These are phyloP conservation scores for Clitopilus passeckerianus DNA, from an alignment of 768 basidiomycete genomes.

Conservation along the genomic window DNA sequence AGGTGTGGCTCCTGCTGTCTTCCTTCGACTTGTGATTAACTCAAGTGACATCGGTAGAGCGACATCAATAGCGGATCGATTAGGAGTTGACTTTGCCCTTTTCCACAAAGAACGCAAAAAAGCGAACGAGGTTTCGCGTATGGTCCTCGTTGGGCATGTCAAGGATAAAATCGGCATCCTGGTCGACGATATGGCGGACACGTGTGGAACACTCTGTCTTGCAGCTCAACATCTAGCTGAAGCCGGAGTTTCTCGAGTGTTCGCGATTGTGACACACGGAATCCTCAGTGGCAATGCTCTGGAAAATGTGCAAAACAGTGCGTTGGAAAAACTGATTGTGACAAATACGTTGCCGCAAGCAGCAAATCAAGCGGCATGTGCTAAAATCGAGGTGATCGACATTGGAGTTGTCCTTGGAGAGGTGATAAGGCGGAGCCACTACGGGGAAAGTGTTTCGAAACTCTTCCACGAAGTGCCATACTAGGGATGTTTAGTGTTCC, in stretches of 20 bases:
- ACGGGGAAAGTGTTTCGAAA: slow-evolving; percentile 92
- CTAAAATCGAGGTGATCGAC: slow-evolving; percentile 90
- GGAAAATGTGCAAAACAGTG: slow-evolving; percentile 62
- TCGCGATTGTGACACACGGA: slow-evolving; percentile 95
- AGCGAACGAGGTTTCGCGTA: slow-evolving; percentile 90
- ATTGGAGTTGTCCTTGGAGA: slow-evolving; percentile 93
- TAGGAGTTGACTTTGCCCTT: slow-evolving; percentile 95
- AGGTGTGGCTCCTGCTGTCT: slow-evolving; percentile 60
- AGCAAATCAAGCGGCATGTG: slow-evolving; percentile 64
- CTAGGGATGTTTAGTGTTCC: slow-evolving; percentile 27
- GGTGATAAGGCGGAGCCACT: slow-evolving; percentile 93
- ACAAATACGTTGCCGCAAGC: slow-evolving; percentile 96
- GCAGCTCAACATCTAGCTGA: slow-evolving; percentile 87
- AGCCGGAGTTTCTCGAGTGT: slow-evolving; percentile 81
- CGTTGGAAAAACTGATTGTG: slow-evolving; percentile 91
- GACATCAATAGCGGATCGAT: slow-evolving; percentile 92
- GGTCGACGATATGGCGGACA: slow-evolving; percentile 99
- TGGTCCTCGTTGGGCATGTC: slow-evolving; percentile 94
- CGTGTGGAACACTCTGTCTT: slow-evolving; percentile 89
- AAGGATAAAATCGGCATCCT: slow-evolving; percentile 90
- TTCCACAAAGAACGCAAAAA: slow-evolving; percentile 99
- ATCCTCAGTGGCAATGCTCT: slow-evolving; percentile 91
- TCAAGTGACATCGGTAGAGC: slow-evolving; percentile 51
- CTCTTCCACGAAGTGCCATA: slow-evolving; percentile 89
- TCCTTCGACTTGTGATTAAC: slow-evolving; percentile 1